A percentile compares a stretch with the other conserved stretches of the same genome.
phyloP scores from a whole-genome alignment of 2,329 filamentous ascomycete genomes.

The Calycina herbarum region DNA sequence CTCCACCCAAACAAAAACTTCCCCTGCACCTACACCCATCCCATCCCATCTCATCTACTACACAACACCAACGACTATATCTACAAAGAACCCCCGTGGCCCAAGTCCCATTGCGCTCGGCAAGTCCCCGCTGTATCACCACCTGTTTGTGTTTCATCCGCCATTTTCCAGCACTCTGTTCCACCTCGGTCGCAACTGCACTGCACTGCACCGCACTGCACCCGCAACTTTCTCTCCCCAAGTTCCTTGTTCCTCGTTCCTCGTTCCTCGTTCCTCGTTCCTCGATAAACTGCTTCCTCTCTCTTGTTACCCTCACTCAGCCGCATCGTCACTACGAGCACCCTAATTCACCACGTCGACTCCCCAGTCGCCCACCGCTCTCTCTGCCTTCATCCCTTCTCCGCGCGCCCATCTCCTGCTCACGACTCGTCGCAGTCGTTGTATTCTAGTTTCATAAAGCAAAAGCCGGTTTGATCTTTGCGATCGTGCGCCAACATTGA shows the following conservation, averaged over 20 bases:
- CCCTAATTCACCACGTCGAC: slow-evolving; percentile 13
- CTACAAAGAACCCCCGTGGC: slow-evolving; percentile 1
- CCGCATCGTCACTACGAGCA: slow-evolving; percentile 5
- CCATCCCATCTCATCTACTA: too few species aligned
- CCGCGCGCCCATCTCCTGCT: slow-evolving; percentile 15
- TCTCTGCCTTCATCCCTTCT: not conserved
- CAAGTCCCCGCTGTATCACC: slow-evolving; percentile 21
- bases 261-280: too few species aligned
- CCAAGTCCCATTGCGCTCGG: slow-evolving; percentile 8
- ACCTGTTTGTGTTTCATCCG: slow-evolving; percentile 24
- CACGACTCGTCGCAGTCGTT: slow-evolving; percentile 11
- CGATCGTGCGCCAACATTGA: slow-evolving; percentile 25
- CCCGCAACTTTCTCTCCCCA: slow-evolving; percentile 1
- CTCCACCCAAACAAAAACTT: slow-evolving; percentile 13
- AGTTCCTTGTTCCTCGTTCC: not conserved
- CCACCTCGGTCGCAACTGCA: slow-evolving; percentile 17
- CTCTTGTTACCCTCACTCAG: not conserved
- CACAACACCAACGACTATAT: slow-evolving; percentile 11
- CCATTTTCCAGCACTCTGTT: slow-evolving; percentile 8
- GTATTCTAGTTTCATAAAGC: slow-evolving; percentile 20
- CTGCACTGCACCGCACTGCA: not conserved
- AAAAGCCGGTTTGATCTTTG: slow-evolving; percentile 21
- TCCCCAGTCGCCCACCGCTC: not conserved
- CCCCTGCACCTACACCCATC: slow-evolving; percentile 8
- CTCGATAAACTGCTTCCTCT: not conserved